Evolutionary conservation across 1,139 yeast genomes (phyloP), one percentile per base, ranked within the genome.

Genomic region (Pneumocystis canis): DNA sequence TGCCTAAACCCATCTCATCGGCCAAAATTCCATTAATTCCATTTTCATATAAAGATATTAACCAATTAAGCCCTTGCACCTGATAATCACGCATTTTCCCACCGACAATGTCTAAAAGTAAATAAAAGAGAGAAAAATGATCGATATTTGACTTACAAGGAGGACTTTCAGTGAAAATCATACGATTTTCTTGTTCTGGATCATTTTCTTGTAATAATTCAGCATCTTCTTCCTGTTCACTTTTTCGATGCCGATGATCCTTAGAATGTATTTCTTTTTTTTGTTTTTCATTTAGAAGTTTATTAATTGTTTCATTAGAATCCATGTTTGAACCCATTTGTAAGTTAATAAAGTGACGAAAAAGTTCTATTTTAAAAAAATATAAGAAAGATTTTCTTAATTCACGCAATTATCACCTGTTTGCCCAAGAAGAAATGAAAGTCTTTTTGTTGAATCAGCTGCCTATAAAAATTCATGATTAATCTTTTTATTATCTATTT

Each of bases 1-100:
- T 92, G 72, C 98, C 98, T 67, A 92, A 80, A 66, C 98, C 98
- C 98, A 92, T 92, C 76, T 92, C 98, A 76, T 92, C 98, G 5
- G 98, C 98, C 64, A 92, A 79, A 67, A 92, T 92, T 74, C 98
- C 98, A 73, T 94, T 92, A 72, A 94, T 92, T 76, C 97, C 97
- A 75, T 92, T 97, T 73, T 92, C 97, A 72, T 94, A 94, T 68
- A 92, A 79, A 72, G 89, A 90, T 25, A 97, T 97, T 68, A 92
- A 80, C 98, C 98, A 92, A 71, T 90, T 92, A 70, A 92, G 82
- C 69, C 98, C 98, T 77, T 92, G 92, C 68, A 92, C 76, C 76
- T 92, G 98, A 73, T 92, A 92, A 74, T 92, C 98, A 72, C 94
- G 92, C 73, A 92, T 80, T 16, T 95, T 87, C 75, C 98, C 88